Base-by-base conservation (phyloP, 1,139 yeast genomes). In the Sugiyamaella novakii region DNA sequence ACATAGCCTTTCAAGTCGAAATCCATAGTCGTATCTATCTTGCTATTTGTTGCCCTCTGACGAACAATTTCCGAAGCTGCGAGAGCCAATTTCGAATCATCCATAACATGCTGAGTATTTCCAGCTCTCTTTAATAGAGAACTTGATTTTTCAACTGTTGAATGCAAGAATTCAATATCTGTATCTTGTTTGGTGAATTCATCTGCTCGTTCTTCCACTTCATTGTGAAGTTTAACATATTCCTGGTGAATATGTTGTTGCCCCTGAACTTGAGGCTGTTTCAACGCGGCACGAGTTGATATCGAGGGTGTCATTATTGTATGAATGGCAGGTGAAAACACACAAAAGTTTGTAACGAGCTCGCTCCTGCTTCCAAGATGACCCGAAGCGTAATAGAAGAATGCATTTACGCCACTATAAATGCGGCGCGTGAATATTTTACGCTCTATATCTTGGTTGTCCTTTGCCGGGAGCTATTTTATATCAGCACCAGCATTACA, bases 1-100 rank as follows among this genome's bases (percentile, higher is more conserved):
- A 46, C 43, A 37, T 52, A 53, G 14, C 12, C 36, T 19, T 30
- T 37, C 25, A 53, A 39, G 25, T 56, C 54, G 17, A 56, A 46
- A 12, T 47, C 52, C 11, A 38, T 18, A 1, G 45, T 38, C 11
- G 35, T 45, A 4, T 51, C 50, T 17, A 53, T 37, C 4, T 43
- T 43, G 5, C 50, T 40, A 17, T 49, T 44, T 30, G 47, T 47
- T 11, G 51, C 28, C 11, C 48, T 28, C 30, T 48, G 48, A 15
- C 43, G 39, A 18, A 48, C 40, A 8, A 48, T 38, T 7, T 44
- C 51, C 12, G 51, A 39, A 5, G 48, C 21, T 3, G 51, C 43
- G 22, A 43, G 30, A 10, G 33, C 42, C 7, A 48, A 30, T 12
- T 37, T 33, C n/a, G 51, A 36, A 28, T 48, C 48, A 25, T 48